Percentiles rank a stretch among this genome's conserved stretches.
Conservation (phyloP, 768 basidiomycete genomes). For the Lactarius akahatsu region DNA sequence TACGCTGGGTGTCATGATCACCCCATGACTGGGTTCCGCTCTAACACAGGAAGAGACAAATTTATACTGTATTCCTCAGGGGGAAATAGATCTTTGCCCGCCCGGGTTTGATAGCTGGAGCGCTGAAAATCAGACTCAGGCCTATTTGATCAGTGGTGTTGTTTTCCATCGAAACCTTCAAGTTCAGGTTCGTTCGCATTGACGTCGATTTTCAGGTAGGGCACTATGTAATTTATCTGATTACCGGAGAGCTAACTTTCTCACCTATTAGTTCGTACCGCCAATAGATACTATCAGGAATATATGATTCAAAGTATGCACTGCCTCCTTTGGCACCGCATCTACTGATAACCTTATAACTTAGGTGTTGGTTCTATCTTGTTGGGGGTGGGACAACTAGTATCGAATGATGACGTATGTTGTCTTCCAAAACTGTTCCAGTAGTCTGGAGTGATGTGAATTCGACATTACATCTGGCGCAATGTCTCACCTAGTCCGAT, state of each 20-base stretch:
- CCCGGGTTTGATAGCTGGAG: not conserved
- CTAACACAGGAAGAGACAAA: not conserved
- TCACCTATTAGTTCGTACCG: too few species aligned
- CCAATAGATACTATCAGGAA: too few species aligned
- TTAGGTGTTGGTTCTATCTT: not conserved
- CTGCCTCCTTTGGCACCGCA: not conserved
- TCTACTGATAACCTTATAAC: not conserved
- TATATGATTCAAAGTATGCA: not conserved
- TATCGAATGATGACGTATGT: not conserved
- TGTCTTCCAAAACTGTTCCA: not conserved
- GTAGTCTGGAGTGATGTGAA: not conserved
- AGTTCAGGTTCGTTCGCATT: not conserved
- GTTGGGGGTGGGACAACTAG: not conserved
- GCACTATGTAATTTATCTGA: not conserved
- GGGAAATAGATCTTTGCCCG: not conserved
- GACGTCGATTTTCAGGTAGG: not conserved
- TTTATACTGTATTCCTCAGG: not conserved
- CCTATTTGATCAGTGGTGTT: too few species aligned
- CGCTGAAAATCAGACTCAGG: too few species aligned
- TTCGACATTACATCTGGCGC: not conserved
- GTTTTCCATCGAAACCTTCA: too few species aligned
- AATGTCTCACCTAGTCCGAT: not conserved
- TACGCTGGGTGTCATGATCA: not conserved
- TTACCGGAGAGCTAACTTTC: not conserved
- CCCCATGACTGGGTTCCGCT: too few species aligned